A percentile compares a stretch with the other conserved stretches of the same genome.
These are phyloP conservation scores for Populus nigra DNA, from an alignment of 345 rosid genomes.

Conservation along the genomic window DNA sequence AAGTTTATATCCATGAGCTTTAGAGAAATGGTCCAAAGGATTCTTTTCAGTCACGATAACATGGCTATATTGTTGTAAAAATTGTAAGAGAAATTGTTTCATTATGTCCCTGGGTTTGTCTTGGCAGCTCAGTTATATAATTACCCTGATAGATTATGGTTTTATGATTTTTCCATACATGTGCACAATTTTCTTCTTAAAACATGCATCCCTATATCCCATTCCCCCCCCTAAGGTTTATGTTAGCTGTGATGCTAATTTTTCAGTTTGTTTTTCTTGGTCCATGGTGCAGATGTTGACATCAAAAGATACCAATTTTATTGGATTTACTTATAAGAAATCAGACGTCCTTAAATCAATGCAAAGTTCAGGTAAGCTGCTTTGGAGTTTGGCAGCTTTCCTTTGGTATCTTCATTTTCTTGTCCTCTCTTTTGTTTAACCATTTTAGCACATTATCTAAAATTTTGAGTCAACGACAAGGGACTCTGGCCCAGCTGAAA, in stretches of 20 bases:
- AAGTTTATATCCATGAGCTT: background rate
- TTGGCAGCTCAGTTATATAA: background rate
- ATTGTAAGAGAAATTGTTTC: background rate
- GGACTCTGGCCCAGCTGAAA: background rate
- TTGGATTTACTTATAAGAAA: slow-evolving; percentile 90
- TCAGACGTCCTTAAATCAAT: slow-evolving; percentile 75
- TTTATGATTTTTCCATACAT: background rate
- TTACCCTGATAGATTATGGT: background rate
- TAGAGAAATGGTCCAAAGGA: background rate
- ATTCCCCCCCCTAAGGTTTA: background rate
- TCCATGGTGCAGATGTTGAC: slow-evolving; percentile 77
- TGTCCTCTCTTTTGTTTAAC: background rate
- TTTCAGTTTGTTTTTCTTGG: slow-evolving; percentile 11
- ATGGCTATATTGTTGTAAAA: background rate
- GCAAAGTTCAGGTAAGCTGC: slow-evolving; percentile 65
- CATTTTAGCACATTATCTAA: background rate
- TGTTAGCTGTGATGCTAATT: slow-evolving; percentile 5
- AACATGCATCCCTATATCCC: background rate
- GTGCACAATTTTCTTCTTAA: background rate
- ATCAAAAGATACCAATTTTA: slow-evolving; percentile 86
- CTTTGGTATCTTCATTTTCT: background rate
- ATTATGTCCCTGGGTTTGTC: background rate
- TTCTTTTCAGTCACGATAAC: background rate
- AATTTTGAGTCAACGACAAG: background rate
- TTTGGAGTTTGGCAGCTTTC: slow-evolving; percentile 3